These are phyloP conservation scores for Fermentozyma sake DNA, from an alignment of 1,139 yeast genomes.

Conservation along the genomic window DNA sequence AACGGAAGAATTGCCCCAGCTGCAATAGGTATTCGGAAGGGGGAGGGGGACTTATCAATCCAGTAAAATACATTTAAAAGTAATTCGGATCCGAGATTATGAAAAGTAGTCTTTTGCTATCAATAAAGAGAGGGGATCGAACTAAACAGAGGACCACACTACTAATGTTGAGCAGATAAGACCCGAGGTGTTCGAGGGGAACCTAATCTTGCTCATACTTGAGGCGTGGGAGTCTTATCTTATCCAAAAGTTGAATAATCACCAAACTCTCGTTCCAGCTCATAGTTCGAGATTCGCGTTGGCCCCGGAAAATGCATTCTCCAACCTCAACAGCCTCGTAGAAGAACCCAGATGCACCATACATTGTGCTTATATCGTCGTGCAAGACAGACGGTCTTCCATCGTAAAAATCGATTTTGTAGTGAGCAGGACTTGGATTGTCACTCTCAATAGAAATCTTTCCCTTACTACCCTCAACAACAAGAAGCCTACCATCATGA, in stretches of 20 bases:
- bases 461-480: conserved; percentile 18
- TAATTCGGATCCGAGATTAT: too few species aligned
- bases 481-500: conserved; percentile 11
- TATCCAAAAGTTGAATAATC: conserved; percentile 13
- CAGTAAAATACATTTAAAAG: too few species aligned
- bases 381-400: conserved; percentile 7
- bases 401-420: conserved; percentile 8
- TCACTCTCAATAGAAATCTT: conserved; percentile 11
- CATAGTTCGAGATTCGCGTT: conserved; percentile 9
- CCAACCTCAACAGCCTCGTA: conserved; percentile 16
- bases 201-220: conserved; percentile 11
- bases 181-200: too few species aligned
- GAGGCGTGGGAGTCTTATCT: conserved; percentile 11
- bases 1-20: too few species aligned
- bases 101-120: too few species aligned
- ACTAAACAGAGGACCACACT: too few species aligned
- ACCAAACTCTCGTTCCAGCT: conserved; percentile 13
- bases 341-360: conserved; percentile 16
- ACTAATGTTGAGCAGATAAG: too few species aligned
- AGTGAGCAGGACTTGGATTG: conserved; percentile 15
- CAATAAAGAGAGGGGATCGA: too few species aligned
- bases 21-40: too few species aligned
- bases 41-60: too few species aligned
- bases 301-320: conserved; percentile 11
- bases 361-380: conserved; percentile 7